Evolutionary conservation across 495 filamentous ascomycete genomes (phyloP), one percentile per base, ranked within the genome.

Genomic region (Saxophila tyrrhenica): DNA sequence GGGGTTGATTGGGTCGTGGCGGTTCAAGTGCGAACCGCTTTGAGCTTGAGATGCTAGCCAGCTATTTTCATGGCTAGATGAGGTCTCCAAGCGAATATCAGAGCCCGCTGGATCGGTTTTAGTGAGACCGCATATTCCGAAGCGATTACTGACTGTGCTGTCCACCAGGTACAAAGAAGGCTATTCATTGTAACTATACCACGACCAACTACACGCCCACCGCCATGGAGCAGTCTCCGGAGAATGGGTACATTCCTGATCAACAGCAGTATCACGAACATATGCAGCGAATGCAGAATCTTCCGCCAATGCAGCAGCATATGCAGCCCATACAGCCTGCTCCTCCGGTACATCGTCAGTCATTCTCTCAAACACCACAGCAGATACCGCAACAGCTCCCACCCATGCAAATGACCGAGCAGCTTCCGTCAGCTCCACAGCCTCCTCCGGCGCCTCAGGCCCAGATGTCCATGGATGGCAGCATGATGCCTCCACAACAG

Each of bases 131-230:
- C n/a, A n/a, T n/a, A n/a, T n/a, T n/a, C n/a, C n/a, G n/a, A n/a
- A n/a, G n/a, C n/a, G n/a, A n/a, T n/a, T n/a, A n/a, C n/a, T n/a
- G n/a, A n/a, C n/a, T n/a, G n/a, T n/a, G n/a, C n/a, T n/a, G n/a
- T n/a, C n/a, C n/a, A n/a, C n/a, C n/a, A n/a, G n/a, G n/a, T n/a
- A 48, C 39, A 16, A 66, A 62, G 46, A 68, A 65, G 43, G 44
- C 50, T 48, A 60, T 68, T 42, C 7, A 35, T 15, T 68, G 64
- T 39, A 57, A 58, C 39, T 57, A 59, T 21, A 56, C 49, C 44
- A 23, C 35, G 35, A 51, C 32, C 35, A 50, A 22, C 38, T 43
- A 32, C 13, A 35, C 51, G 15, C 25, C 22, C 2, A 35, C 24
- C 23, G 19, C 19, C 3, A 48, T 51, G 24, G 29, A 20, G 23